Base-by-base conservation (phyloP, 2,329 filamentous ascomycete genomes). In the Hymenoscyphus fraxineus region DNA sequence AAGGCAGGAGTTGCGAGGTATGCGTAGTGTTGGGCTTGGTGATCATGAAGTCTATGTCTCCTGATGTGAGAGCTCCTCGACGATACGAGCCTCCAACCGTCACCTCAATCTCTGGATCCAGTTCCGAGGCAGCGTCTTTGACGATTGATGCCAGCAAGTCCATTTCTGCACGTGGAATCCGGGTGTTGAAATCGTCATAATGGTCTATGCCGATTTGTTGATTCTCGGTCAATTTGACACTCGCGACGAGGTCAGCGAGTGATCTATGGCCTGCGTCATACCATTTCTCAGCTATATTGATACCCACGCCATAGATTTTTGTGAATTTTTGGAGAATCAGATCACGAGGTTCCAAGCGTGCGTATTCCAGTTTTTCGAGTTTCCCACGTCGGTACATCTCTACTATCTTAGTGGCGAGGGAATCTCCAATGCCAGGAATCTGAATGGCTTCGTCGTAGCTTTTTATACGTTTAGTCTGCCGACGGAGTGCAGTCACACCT, bases 51-150 rank as follows among this genome's bases (percentile, higher is more conserved):
- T 97, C 94, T 64, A 97, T 89, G 73, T 97, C 94, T 2, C 91
- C 87, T 6, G 88, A 95, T 60, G 83, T 84, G 38, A 82, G 76
- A 3, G 91, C 85, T 19, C 94, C 93, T 38, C 94, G 86, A 31
- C 94, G 86, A 74, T 96, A 97, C 64, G 91, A 96, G 0, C 94
- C 94, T 57, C 89, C 88, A 58, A 96, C 83, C 58, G 92, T 90
- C 64, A 92, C 78, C 74, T 92, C 81, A 63, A 93, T 85, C 0
- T 76, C 74, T 0, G 80, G 74, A 72, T 96, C 91, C 31, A 93
- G 80, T 7, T 74, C 73, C 6, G 78, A 77, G 0, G 92, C 84
- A 0, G 84, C 82, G 7, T 78, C 77, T 59, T 80, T 83, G 16
- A 97, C 89, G 55, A 89, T 79, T 0, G 77, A 78, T 0, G 86